Evolutionary conservation across 2,329 filamentous ascomycete species (phyloP), one percentile per base, ranked within the genome.

Genomic region (Cercospora janseana): DNA sequence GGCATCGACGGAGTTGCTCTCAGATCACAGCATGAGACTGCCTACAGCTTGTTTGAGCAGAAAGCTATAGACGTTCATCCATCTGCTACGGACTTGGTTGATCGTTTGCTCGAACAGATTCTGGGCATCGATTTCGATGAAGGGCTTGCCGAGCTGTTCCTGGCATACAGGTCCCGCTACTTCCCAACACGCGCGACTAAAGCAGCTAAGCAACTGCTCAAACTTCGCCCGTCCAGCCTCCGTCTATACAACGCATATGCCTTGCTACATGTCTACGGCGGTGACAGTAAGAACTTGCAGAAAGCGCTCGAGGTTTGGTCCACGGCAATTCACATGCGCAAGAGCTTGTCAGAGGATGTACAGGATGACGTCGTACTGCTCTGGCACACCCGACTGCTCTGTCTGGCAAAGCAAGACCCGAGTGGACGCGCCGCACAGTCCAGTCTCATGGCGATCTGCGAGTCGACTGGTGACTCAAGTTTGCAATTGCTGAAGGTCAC

Each of bases 211-310:
- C 69, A 70, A 5, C 72, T 95, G 0, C 69, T 96, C n/a, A 92
- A 87, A 63, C 76, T 76, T 40, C 79, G 81, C 48, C 75, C 83
- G 0, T 75, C 80, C 1, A 85, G 82, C 59, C 66, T 87, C 3
- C 72, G 75, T 10, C 72, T 96, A 0, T 96, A 94, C 69, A 86
- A 89, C 58, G 81, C 83, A 0, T 95, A 92, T 63, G 88, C 86
- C 0, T 70, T 88, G 10, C 80, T 89, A 3, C 88, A 95, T 67
- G 76, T 71, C 57, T 72, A 74, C 1, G 77, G 77, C 23, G 80
- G 76, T 0, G 32, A 47, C 6, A 18, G 24, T 6, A 23, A 21
- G 15, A 83, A 85, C 18, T 58, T 64, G 1, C 74, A 79, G 0
- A 72, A 81, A 38, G 83, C 86, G 4, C 71, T 75, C 16, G 82